phyloP scores from a whole-genome alignment of 257 asterid genomes.

The Galeopsis tetrahit region DNA sequence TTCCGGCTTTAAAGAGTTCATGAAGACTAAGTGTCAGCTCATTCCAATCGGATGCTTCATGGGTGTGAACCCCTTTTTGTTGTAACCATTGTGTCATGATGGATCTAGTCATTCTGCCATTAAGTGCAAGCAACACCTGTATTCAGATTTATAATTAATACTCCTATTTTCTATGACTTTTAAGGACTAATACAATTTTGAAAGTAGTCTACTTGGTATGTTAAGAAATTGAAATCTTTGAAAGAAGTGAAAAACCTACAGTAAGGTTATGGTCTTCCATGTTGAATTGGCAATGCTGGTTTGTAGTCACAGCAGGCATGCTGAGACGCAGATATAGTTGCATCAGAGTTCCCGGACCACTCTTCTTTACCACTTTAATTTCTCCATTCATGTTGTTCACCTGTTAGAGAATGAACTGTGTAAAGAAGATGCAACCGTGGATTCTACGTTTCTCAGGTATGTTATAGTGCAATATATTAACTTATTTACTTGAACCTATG shows the following conservation, averaged over 20 bases:
- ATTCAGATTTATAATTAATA: constrained; percentile 37
- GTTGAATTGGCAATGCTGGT: constrained; percentile 51
- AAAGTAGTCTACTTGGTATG: too few species aligned
- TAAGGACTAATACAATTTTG: neutral
- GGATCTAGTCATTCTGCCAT: constrained; percentile 69
- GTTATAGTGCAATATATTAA: neutral
- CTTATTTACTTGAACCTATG: neutral
- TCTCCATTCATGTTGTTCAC: constrained; percentile 96
- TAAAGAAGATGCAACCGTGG: neutral
- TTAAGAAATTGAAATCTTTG: neutral
- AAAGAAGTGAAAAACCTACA: constrained; percentile 50
- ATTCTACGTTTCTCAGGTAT: neutral
- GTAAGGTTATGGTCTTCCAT: constrained; percentile 58
- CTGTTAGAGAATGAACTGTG: constrained; percentile 41
- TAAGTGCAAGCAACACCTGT: constrained; percentile 91
- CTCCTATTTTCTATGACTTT: neutral
- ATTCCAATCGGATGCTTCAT: constrained; percentile 83
- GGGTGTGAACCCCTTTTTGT: constrained; percentile 58
- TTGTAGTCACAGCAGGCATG: constrained; percentile 50
- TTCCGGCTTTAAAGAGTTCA: constrained; percentile 41
- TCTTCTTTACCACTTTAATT: constrained; percentile 79
- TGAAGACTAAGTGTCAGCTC: constrained; percentile 70
- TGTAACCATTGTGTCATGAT: constrained; percentile 68
- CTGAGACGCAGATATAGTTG: constrained; percentile 64
- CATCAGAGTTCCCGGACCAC: constrained; percentile 82